Percentiles rank a stretch among this genome's conserved stretches.
Evolutionary conservation across 768 basidiomycete genomes (phyloP).

Genomic region (Russula griseocarnosa): DNA sequence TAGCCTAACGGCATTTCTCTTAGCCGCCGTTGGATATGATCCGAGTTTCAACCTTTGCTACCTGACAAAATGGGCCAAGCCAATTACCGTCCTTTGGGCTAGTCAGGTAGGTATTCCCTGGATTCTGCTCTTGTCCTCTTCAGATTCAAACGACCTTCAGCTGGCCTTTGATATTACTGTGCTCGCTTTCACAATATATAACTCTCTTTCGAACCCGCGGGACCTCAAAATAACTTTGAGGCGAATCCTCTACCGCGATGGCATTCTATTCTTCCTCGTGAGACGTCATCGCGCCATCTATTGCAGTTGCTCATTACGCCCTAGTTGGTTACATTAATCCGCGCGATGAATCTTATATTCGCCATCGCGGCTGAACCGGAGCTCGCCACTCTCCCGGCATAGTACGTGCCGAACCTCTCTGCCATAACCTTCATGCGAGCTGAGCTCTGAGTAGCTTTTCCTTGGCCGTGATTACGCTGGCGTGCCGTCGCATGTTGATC

Average conservation of each 20-base stretch:
- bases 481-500: constrained; percentile 15
- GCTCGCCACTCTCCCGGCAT: not conserved
- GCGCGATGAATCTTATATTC: not conserved
- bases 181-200: constrained; percentile 34
- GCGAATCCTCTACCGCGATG: constrained; percentile 36
- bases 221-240: constrained; percentile 31
- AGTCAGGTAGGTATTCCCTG: constrained; percentile 33
- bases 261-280: constrained; percentile 39
- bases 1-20: not conserved
- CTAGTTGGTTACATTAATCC: constrained; percentile 6
- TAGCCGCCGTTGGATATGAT: constrained; percentile 33
- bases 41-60: constrained; percentile 32
- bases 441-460: constrained; percentile 7
- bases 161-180: constrained; percentile 38
- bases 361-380: not conserved
- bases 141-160: constrained; percentile 27
- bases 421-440: not conserved
- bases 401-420: constrained; percentile 3
- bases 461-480: constrained; percentile 8
- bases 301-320: not conserved
- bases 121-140: not conserved
- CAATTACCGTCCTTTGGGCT: constrained; percentile 34
- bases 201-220: constrained; percentile 38
- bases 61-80: constrained; percentile 26
- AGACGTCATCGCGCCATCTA: not conserved